Conservation (phyloP, 352 stramenopile genomes). For the Phytophthora megakarya region DNA sequence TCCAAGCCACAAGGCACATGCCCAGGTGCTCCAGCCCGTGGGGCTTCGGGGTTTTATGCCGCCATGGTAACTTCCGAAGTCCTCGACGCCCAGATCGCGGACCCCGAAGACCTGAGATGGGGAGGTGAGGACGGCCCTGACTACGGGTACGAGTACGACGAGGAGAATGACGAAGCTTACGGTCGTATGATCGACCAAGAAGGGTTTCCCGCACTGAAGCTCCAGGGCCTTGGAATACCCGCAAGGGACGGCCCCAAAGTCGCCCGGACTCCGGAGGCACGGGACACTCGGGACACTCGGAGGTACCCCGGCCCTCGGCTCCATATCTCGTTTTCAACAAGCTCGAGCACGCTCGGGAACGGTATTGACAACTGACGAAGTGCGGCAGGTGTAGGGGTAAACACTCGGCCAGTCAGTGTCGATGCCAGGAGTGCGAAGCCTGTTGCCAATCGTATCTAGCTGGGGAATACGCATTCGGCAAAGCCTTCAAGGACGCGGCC, state of each 20-base stretch:
- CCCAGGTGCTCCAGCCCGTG: neutral
- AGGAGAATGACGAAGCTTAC: neutral
- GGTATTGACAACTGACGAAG: neutral
- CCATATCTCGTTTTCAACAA: too few relatives aligned
- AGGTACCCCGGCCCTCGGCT: too few relatives aligned
- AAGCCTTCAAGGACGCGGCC: neutral
- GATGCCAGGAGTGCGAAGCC: neutral
- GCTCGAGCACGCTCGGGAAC: too few relatives aligned
- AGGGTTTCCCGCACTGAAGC: too few relatives aligned
- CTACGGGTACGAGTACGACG: neutral
- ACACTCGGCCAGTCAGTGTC: neutral
- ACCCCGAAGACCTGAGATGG: neutral
- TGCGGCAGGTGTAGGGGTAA: slow-evolving; percentile 5
- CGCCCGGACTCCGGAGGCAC: neutral
- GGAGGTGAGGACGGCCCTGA: neutral
- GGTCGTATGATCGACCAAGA: neutral
- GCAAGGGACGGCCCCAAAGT: too few relatives aligned
- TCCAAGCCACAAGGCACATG: neutral
- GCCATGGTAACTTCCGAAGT: too few relatives aligned
- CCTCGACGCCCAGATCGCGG: neutral
- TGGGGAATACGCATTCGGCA: neutral
- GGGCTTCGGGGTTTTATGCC: neutral
- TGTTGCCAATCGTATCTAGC: too few relatives aligned
- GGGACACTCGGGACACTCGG: neutral
- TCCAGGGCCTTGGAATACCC: too few relatives aligned